Evolutionary conservation across 2,329 filamentous ascomycete genomes (phyloP).

Genomic region (Neoascochyta sp.): DNA sequence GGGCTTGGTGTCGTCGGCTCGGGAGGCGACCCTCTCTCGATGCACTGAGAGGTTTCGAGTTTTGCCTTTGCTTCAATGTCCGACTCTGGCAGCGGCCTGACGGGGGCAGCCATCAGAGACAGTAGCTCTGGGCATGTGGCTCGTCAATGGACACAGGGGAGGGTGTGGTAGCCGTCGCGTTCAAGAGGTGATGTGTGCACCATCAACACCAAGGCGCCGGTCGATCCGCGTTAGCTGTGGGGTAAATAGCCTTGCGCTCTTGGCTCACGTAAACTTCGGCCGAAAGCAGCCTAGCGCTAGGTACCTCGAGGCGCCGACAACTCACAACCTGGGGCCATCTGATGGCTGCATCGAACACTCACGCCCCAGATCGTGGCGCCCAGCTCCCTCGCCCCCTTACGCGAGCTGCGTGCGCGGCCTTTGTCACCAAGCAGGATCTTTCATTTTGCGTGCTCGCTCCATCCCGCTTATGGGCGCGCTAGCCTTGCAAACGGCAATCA

Average conservation of each 20-base stretch:
- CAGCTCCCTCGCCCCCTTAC: constrained; percentile 2
- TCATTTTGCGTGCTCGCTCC: constrained; percentile 7
- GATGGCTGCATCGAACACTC: constrained; percentile 20
- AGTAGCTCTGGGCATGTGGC: too few relatives aligned
- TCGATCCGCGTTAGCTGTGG: constrained; percentile 26
- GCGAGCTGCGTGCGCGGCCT: constrained; percentile 15
- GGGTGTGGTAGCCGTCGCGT: background rate
- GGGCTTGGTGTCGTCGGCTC: too few relatives aligned
- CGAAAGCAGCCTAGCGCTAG: constrained; percentile 12
- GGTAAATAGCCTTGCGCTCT: constrained; percentile 19
- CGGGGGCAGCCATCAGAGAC: too few relatives aligned
- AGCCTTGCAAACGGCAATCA: constrained; percentile 10
- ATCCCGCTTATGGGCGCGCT: constrained; percentile 7
- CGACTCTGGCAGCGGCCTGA: too few relatives aligned
- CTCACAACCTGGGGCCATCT: constrained; percentile 13
- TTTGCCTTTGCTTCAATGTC: too few relatives aligned
- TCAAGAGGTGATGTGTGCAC: constrained; percentile 16
- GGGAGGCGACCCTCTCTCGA: background rate
- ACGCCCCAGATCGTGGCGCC: constrained; percentile 14
- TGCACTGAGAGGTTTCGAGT: background rate
- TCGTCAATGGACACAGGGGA: background rate
- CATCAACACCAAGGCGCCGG: constrained; percentile 13
- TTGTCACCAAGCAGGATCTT: constrained; percentile 11
- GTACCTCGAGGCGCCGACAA: constrained; percentile 10
- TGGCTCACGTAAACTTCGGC: constrained; percentile 31